Evolutionary conservation across 2,329 filamentous ascomycete species (phyloP).

Genomic region (Diaporthe caulivora): DNA sequence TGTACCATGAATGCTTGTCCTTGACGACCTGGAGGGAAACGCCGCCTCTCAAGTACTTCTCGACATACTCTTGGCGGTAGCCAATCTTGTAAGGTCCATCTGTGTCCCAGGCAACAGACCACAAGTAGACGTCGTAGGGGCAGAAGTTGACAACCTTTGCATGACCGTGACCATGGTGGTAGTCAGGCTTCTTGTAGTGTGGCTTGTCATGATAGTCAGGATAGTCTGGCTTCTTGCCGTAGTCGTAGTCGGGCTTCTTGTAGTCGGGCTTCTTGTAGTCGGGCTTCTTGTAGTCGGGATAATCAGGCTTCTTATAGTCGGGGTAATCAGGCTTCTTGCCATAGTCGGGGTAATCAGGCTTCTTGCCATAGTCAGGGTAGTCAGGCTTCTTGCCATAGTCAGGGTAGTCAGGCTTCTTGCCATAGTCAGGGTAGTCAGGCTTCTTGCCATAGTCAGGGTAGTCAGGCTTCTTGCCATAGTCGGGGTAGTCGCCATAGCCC

Average conservation of each 20-base stretch:
- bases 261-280: conserved; percentile 29
- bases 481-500: not conserved
- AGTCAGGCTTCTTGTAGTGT: not conserved
- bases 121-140: conserved; percentile 33
- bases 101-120: conserved; percentile 36
- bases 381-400: not conserved
- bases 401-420: not conserved
- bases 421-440: conserved; percentile 13
- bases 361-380: not conserved
- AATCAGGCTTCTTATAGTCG: not conserved
- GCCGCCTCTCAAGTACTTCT: conserved; percentile 34
- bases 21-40: conserved; percentile 35
- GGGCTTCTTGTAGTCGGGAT: not conserved
- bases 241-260: not conserved
- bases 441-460: conserved; percentile 5
- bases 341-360: not conserved
- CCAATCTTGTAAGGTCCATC: conserved; percentile 36
- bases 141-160: conserved; percentile 37
- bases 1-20: conserved; percentile 12
- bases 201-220: not conserved
- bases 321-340: not conserved
- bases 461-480: not conserved
- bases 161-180: conserved; percentile 6
- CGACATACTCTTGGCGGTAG: conserved; percentile 31
- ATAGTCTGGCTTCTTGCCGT: not conserved